Conservation (phyloP, 2,329 filamentous ascomycete genomes). For the Geosmithia morbida region DNA sequence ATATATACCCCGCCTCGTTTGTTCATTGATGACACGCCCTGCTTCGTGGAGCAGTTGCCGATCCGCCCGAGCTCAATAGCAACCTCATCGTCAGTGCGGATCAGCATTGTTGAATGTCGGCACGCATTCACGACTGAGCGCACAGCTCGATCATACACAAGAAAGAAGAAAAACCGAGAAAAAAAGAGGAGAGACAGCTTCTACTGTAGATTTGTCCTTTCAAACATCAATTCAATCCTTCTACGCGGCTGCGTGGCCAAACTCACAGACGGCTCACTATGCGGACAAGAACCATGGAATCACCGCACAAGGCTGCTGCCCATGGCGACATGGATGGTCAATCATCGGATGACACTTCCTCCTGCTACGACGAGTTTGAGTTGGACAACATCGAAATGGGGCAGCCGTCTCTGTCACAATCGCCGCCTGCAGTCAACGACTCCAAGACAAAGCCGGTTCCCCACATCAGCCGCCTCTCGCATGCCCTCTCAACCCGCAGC, state of each 20-base stretch:
- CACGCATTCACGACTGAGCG: background rate
- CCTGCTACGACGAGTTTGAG: background rate
- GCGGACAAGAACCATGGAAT: background rate
- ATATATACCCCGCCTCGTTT: background rate
- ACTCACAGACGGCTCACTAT: background rate
- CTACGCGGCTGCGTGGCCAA: background rate
- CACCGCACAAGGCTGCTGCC: background rate
- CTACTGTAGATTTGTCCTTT: background rate
- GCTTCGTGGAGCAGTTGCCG: background rate
- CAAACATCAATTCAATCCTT: background rate
- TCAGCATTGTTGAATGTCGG: background rate
- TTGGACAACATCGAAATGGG: background rate
- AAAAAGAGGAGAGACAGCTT: background rate
- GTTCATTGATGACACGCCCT: background rate
- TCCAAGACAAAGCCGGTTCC: background rate
- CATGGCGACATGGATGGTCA: background rate
- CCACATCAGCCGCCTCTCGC: background rate
- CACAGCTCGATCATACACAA: background rate
- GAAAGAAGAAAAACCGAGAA: background rate
- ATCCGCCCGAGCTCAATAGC: background rate
- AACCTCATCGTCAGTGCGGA: background rate
- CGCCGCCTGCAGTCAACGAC: background rate
- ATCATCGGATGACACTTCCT: background rate
- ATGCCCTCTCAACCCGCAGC: background rate
- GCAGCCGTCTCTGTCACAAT: background rate